Base-by-base conservation (phyloP, 331 rosid species). In the Spiraea crenata region DNA sequence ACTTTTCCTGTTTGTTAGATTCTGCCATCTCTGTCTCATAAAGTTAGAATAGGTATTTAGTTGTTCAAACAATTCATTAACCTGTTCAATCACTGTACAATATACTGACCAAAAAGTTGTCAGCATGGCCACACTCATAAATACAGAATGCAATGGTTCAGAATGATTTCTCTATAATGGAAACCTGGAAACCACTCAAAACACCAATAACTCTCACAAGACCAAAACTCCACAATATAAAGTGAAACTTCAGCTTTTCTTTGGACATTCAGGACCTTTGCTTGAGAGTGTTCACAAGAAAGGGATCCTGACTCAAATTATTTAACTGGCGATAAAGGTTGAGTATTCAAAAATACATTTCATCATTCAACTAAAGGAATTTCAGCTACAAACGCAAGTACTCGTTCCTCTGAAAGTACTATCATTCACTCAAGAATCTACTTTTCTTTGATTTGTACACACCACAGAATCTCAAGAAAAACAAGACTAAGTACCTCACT, bases 61-160 rank as follows among this genome's bases (percentile, higher is more conserved):
- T 44, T 16, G 72, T 74, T 80, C 71, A 82, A 64, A 67, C 71
- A 80, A 38, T 69, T 71, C 63, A 63, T 73, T 47, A 7, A 51
- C 20, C 20, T 49, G 25, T 58, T 37, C 44, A 34, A 55, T 55
- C 74, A 51, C 79, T 65, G 57, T 60, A 63, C 63, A 39, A 41
- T 56, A 57, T 66, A 74, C 42, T 77, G 49, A 67, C 58, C 64
- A 34, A 16, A 80, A 81, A 69, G 77, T 69, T 77, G 35, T 20
- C 71, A 62, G 42, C 72, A 45, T 63, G 46, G 49, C 72, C 61
- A 68, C 58, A 72, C 63, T 77, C 74, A 74, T 74, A 47, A 70
- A 63, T 79, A 75, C 87, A 77, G 51, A 73, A 81, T 72, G 83
- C 76, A 76, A 54, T 74, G 80, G 67, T 58, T 74, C 74, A 80